phyloP scores from a whole-genome alignment of 768 basidiomycete genomes.

The Psilocybe azurescens region DNA sequence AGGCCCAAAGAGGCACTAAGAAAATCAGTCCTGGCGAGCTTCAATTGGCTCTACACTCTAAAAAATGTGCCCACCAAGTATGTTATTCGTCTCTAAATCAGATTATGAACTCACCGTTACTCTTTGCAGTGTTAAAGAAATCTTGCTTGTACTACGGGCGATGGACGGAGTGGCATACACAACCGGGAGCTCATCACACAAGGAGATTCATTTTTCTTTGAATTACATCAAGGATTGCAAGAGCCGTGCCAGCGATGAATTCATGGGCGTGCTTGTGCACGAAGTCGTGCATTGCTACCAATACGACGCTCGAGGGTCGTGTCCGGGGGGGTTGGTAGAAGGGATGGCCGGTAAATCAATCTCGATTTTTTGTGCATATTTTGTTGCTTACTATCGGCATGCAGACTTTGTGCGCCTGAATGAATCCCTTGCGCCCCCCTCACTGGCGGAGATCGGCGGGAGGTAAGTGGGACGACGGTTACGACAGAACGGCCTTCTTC shows the following conservation, averaged over 20 bases:
- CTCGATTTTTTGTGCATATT: not conserved
- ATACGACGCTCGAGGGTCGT: constrained; percentile 61
- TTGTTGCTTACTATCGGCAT: not conserved
- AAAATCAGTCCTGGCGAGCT: constrained; percentile 55
- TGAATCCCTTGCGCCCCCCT: constrained; percentile 60
- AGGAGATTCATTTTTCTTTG: constrained; percentile 78
- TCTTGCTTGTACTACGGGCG: constrained; percentile 63
- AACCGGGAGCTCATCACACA: constrained; percentile 54
- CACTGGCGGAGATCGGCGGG: constrained; percentile 65
- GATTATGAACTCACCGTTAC: constrained; percentile 7
- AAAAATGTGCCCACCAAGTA: constrained; percentile 43
- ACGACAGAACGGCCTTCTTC: constrained; percentile 76
- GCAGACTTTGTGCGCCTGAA: constrained; percentile 75
- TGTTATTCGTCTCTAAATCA: constrained; percentile 15
- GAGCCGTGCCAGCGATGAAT: constrained; percentile 58
- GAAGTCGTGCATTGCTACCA: constrained; percentile 86
- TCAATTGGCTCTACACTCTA: constrained; percentile 47
- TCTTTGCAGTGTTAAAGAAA: constrained; percentile 52
- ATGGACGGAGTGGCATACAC: constrained; percentile 82
- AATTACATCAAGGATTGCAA: constrained; percentile 57
- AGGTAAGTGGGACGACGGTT: constrained; percentile 76
- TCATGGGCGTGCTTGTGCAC: constrained; percentile 72
- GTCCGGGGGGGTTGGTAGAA: constrained; percentile 76
- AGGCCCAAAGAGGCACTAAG: constrained; percentile 45
- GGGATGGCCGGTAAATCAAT: constrained; percentile 73